phyloP scores from a whole-genome alignment of 1,139 yeast species.

The Trichomonascaceae sp. region DNA sequence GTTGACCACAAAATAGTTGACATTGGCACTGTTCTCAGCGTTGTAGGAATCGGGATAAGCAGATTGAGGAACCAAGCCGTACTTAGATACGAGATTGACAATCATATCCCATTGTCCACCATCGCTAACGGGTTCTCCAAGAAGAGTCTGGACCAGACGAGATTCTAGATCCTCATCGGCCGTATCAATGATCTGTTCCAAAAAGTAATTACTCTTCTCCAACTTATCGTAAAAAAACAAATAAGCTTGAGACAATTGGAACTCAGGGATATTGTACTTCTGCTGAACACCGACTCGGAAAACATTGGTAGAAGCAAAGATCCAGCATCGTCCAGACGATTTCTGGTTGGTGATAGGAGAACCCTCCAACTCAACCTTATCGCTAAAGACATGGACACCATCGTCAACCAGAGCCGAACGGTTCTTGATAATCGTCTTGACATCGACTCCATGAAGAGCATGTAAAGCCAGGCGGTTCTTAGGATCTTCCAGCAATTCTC shows the following conservation, averaged over 20 bases:
- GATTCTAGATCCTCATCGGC: constrained; percentile 51
- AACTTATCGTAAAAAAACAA: constrained; percentile 69
- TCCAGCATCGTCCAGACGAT: constrained; percentile 62
- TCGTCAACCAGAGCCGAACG: constrained; percentile 35
- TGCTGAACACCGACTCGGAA: constrained; percentile 51
- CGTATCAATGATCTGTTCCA: constrained; percentile 54
- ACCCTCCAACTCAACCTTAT: constrained; percentile 49
- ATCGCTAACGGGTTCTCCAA: constrained; percentile 51
- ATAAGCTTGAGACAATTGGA: constrained; percentile 70
- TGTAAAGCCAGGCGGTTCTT: constrained; percentile 56
- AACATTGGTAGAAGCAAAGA: constrained; percentile 60
- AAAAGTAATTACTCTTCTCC: constrained; percentile 53
- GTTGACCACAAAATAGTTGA: constrained; percentile 50
- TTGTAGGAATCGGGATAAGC: constrained; percentile 58
- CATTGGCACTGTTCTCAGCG: constrained; percentile 42
- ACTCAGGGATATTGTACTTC: constrained; percentile 54
- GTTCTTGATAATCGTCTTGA: constrained; percentile 42
- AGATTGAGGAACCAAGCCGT: constrained; percentile 58
- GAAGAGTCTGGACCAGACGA: constrained; percentile 44
- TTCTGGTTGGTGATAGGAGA: constrained; percentile 55
- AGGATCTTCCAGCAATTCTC: constrained; percentile 43
- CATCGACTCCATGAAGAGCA: constrained; percentile 49
- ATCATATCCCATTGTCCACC: constrained; percentile 77
- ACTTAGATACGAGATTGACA: constrained; percentile 53
- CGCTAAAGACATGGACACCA: constrained; percentile 46